Evolutionary conservation across 2,329 filamentous ascomycete genomes (phyloP).

Genomic region (Cladophialophora exuberans): DNA sequence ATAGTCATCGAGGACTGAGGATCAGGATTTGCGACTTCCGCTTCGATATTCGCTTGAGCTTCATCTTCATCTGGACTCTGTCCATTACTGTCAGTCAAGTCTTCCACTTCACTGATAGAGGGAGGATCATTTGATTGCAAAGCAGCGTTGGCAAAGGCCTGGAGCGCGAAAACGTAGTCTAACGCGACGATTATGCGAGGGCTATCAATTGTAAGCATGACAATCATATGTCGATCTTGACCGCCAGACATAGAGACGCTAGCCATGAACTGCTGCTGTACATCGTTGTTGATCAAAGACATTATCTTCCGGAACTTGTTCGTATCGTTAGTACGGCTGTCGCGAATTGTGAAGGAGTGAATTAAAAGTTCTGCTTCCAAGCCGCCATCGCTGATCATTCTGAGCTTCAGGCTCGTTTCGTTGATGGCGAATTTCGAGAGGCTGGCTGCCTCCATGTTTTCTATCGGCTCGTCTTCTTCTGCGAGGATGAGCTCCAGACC

Average conservation of each 20-base stretch:
- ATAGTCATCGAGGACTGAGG: constrained; percentile 63
- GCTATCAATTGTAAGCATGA: constrained; percentile 91
- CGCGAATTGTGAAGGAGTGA: constrained; percentile 90
- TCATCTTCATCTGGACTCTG: constrained; percentile 35
- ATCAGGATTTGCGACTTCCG: constrained; percentile 42
- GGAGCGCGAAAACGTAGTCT: constrained; percentile 90
- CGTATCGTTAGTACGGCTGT: constrained; percentile 83
- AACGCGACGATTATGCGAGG: constrained; percentile 92
- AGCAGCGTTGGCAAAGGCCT: constrained; percentile 77
- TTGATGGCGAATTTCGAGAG: constrained; percentile 94
- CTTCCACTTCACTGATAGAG: constrained; percentile 44
- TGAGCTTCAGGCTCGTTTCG: constrained; percentile 85
- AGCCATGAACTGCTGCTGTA: constrained; percentile 96
- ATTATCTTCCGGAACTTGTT: constrained; percentile 99
- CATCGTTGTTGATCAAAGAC: constrained; percentile 91
- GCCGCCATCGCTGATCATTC: constrained; percentile 89
- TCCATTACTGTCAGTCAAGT: constrained; percentile 50
- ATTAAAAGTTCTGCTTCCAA: constrained; percentile 92
- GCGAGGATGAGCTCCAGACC: constrained; percentile 85
- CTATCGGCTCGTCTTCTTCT: constrained; percentile 75
- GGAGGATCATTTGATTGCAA: constrained; percentile 60
- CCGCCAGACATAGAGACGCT: constrained; percentile 91
- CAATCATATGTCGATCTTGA: constrained; percentile 78
- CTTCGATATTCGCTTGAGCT: constrained; percentile 43
- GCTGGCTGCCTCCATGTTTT: constrained; percentile 75